Evolutionary conservation across 768 basidiomycete species (phyloP).

Genomic region (Artomyces pyxidatus): DNA sequence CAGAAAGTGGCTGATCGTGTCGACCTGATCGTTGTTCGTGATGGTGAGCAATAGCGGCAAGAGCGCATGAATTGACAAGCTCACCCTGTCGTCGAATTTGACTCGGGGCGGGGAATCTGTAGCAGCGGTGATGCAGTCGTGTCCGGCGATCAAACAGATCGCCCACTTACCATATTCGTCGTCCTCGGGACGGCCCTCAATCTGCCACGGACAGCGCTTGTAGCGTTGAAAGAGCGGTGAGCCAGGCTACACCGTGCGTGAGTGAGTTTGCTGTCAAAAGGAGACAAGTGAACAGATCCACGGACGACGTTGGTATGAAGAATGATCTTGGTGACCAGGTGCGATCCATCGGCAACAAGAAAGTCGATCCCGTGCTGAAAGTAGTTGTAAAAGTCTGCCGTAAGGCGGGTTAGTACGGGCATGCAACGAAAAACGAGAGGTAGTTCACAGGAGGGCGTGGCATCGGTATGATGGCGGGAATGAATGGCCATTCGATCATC

Average conservation of each 20-base stretch:
- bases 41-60: not conserved
- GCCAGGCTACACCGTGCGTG: conserved; percentile 50
- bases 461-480: conserved; percentile 33
- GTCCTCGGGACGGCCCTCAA: conserved; percentile 72
- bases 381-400: conserved; percentile 84
- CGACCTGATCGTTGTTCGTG: conserved; percentile 40
- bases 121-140: conserved; percentile 1
- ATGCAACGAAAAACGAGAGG: not conserved
- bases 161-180: conserved; percentile 62
- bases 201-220: conserved; percentile 87
- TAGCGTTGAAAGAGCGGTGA: conserved; percentile 86
- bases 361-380: conserved; percentile 90
- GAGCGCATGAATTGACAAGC: conserved; percentile 6
- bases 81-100: conserved; percentile 62
- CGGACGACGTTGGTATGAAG: conserved; percentile 83
- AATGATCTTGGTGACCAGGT: conserved; percentile 77
- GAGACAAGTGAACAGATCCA: not conserved
- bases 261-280: not conserved
- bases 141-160: not conserved
- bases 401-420: conserved; percentile 1
- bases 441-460: conserved; percentile 43
- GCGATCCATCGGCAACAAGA: conserved; percentile 61
- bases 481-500: conserved; percentile 87
- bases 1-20: conserved; percentile 71
- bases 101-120: conserved; percentile 69